A percentile compares a stretch with the other conserved stretches of the same genome.
Conservation (phyloP, 441 rosid genomes). For the Gossypium davidsonii region DNA sequence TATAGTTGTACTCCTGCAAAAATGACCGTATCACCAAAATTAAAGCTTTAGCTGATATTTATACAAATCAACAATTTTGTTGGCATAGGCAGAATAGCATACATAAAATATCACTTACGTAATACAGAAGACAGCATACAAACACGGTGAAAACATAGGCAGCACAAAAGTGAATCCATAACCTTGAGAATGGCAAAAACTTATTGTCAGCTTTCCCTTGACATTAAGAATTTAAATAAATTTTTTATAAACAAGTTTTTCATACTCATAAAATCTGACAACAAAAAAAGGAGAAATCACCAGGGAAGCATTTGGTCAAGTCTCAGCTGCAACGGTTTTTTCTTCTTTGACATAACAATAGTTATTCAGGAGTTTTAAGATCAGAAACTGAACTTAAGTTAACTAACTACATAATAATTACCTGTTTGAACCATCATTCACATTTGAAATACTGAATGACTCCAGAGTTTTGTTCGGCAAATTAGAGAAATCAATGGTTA, state of each 20-base stretch:
- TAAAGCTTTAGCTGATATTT: slow-evolving; percentile 5
- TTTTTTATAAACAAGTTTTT: neutral
- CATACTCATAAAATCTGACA: neutral
- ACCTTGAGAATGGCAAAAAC: slow-evolving; percentile 49
- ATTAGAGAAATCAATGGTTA: slow-evolving; percentile 46
- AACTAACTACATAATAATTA: slow-evolving; percentile 17
- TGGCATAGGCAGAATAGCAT: slow-evolving; percentile 5
- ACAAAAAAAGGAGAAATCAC: slow-evolving; percentile 2
- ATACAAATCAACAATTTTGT: slow-evolving; percentile 15
- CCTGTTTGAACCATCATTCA: slow-evolving; percentile 78
- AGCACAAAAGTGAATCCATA: slow-evolving; percentile 93
- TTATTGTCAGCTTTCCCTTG: slow-evolving; percentile 20
- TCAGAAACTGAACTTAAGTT: slow-evolving; percentile 3
- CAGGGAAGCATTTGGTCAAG: neutral
- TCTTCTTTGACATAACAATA: neutral
- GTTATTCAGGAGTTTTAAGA: neutral
- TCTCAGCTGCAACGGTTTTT: neutral
- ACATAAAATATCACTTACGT: slow-evolving; percentile 45
- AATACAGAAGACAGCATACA: slow-evolving; percentile 84
- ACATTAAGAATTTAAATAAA: slow-evolving; percentile 6
- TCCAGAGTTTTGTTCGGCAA: slow-evolving; percentile 65
- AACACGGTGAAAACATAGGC: slow-evolving; percentile 72
- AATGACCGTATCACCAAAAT: slow-evolving; percentile 12
- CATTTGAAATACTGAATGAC: slow-evolving; percentile 79
- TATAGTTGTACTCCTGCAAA: slow-evolving; percentile 68